Evolutionary conservation across 2,329 filamentous ascomycete species (phyloP).

Genomic region (Neofusicoccum laricinum): DNA sequence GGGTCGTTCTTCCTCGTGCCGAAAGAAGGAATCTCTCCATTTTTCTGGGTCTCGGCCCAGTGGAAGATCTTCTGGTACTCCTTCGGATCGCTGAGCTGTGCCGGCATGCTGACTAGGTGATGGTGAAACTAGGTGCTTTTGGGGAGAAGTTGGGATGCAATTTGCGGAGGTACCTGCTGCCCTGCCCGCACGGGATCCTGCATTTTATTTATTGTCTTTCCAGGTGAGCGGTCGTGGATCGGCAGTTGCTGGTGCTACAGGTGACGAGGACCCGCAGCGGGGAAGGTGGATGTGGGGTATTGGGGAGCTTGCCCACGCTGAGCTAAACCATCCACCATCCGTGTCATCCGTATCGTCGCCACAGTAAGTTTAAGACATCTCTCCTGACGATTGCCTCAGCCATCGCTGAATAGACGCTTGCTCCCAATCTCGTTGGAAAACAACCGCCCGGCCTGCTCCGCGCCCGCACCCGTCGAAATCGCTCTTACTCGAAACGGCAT

Average conservation of each 20-base stretch:
- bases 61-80: slow-evolving; percentile 38
- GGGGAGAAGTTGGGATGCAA: not conserved
- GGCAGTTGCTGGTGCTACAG: slow-evolving; percentile 4
- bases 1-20: slow-evolving; percentile 53
- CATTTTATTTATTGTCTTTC: not conserved
- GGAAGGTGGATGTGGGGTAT: slow-evolving; percentile 10
- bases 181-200: not conserved
- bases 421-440: not conserved
- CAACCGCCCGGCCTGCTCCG: not conserved
- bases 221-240: not conserved
- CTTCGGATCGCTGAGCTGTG: slow-evolving; percentile 31
- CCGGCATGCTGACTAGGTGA: not conserved
- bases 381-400: not conserved
- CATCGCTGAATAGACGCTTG: not conserved
- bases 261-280: not conserved
- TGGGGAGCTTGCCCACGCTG: not conserved
- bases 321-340: not conserved
- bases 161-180: not conserved
- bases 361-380: not conserved
- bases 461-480: not conserved
- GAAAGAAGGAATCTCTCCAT: slow-evolving; percentile 55
- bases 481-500: not conserved
- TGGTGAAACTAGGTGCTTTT: not conserved
- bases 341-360: not conserved
- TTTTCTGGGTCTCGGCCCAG: slow-evolving; percentile 61